A percentile compares a stretch with the other conserved stretches of the same genome.
These are phyloP conservation scores for Sambucus nigra DNA, from an alignment of 129 eudicot genomes.

Conservation along the genomic window DNA sequence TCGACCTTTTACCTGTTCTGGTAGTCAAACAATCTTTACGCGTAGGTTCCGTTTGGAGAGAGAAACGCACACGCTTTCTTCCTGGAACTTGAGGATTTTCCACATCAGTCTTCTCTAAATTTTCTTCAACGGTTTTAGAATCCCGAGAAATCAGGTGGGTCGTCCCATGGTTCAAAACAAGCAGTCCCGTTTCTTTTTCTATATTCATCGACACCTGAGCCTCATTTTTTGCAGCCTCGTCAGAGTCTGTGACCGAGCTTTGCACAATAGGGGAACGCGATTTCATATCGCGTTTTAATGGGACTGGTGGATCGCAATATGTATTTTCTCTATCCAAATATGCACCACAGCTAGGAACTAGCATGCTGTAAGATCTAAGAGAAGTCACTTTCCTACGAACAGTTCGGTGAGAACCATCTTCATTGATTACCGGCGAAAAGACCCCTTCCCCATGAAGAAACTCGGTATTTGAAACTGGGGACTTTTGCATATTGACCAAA, in stretches of 20 bases:
- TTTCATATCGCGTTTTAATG: slow-evolving; percentile 2
- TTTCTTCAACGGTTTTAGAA: slow-evolving; percentile 12
- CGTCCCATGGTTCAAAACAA: slow-evolving; percentile 7
- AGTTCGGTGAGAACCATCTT: slow-evolving; percentile 11
- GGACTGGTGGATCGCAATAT: slow-evolving; percentile 11
- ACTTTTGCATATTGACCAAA: slow-evolving; percentile 9
- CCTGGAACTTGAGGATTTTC: slow-evolving; percentile 24
- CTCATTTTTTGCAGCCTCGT: slow-evolving; percentile 22
- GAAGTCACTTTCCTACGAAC: slow-evolving; percentile 29
- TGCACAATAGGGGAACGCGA: neutral
- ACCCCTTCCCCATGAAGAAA: slow-evolving; percentile 12
- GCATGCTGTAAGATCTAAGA: slow-evolving; percentile 45
- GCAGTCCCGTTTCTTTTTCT: slow-evolving; percentile 18
- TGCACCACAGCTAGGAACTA: slow-evolving; percentile 18
- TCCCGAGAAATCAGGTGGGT: slow-evolving; percentile 3
- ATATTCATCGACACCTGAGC: slow-evolving; percentile 16
- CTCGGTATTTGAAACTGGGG: slow-evolving; percentile 5
- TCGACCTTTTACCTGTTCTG: slow-evolving; percentile 21
- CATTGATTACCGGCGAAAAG: slow-evolving; percentile 14
- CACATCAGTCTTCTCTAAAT: slow-evolving; percentile 12
- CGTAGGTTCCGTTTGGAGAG: slow-evolving; percentile 11
- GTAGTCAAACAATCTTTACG: slow-evolving; percentile 21
- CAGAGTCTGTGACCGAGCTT: slow-evolving; percentile 8
- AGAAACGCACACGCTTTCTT: slow-evolving; percentile 59
- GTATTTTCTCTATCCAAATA: slow-evolving; percentile 12